Evolutionary conservation across 2,329 filamentous ascomycete species (phyloP).

Genomic region (Diaporthe citriasiana): DNA sequence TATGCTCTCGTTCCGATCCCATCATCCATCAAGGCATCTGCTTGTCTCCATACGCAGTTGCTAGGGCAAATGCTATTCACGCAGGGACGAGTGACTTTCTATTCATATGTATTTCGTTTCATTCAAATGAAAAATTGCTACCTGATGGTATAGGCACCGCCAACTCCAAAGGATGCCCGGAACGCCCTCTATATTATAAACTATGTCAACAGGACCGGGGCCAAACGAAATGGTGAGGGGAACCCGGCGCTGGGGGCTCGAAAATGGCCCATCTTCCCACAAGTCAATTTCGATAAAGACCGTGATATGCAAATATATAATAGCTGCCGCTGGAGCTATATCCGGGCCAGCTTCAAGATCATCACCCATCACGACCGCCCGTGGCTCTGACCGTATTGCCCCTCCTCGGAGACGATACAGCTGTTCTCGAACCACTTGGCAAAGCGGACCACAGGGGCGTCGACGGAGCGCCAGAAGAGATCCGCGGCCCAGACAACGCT

Average conservation of each 20-base stretch:
- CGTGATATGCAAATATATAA: conserved; percentile 24
- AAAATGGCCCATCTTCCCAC: neutral
- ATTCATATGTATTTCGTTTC: neutral
- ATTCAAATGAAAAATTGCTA: conserved; percentile 11
- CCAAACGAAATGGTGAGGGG: neutral
- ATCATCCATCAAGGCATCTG: neutral
- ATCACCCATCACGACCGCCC: conserved; percentile 23
- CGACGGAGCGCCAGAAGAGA: conserved; percentile 68
- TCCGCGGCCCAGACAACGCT: conserved; percentile 68
- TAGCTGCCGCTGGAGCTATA: neutral
- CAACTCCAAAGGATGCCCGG: conserved; percentile 31
- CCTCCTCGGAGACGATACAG: conserved; percentile 49
- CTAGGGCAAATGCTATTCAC: neutral
- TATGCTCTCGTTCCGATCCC: neutral
- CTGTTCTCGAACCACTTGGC: conserved; percentile 68
- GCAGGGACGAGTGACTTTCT: too few relatives aligned
- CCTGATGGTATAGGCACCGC: conserved; percentile 27
- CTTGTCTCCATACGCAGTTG: neutral
- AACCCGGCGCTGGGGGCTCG: neutral
- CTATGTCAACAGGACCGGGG: neutral
- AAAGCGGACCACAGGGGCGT: conserved; percentile 69
- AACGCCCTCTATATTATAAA: conserved; percentile 27
- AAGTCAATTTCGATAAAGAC: conserved; percentile 17
- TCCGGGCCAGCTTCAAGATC: neutral
- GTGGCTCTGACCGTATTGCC: neutral